These are phyloP conservation scores for Geotrichum reessii DNA, from an alignment of 1,139 yeast species.

Conservation along the genomic window DNA sequence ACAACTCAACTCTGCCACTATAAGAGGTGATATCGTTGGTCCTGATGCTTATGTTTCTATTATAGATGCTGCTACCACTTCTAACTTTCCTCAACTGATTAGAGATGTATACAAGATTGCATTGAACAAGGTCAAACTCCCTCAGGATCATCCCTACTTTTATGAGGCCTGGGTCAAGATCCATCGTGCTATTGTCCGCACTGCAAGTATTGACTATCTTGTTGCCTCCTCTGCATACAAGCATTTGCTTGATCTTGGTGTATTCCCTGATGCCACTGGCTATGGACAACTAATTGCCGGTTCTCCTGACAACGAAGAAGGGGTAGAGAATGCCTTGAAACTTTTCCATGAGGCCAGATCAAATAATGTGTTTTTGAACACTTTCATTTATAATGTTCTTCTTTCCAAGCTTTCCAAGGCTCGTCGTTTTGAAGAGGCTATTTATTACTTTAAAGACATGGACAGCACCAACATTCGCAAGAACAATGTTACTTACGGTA, in stretches of 20 bases:
- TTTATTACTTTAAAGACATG: slow-evolving; percentile 35
- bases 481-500: slow-evolving; percentile 38
- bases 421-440: slow-evolving; percentile 35
- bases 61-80: slow-evolving; percentile 23
- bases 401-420: slow-evolving; percentile 38
- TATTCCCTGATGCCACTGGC: slow-evolving; percentile 37
- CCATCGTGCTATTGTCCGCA: slow-evolving; percentile 27
- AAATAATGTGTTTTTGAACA: slow-evolving; percentile 31
- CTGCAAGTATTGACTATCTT: slow-evolving; percentile 27
- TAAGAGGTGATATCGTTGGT: slow-evolving; percentile 22
- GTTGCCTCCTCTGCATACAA: slow-evolving; percentile 30
- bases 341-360: slow-evolving; percentile 37
- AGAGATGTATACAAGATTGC: slow-evolving; percentile 22
- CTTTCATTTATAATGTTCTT: slow-evolving; percentile 38
- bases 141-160: slow-evolving; percentile 26
- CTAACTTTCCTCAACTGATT: slow-evolving; percentile 13
- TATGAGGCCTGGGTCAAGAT: slow-evolving; percentile 31
- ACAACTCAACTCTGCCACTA: slow-evolving; percentile 23
- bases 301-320: slow-evolving; percentile 31
- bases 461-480: slow-evolving; percentile 28
- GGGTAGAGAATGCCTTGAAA: slow-evolving; percentile 34
- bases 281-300: slow-evolving; percentile 36
- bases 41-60: slow-evolving; percentile 26
- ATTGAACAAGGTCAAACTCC: slow-evolving; percentile 27
- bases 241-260: slow-evolving; percentile 32